These are phyloP conservation scores for Candida orba DNA, from an alignment of 805 yeast genomes.

Conservation along the genomic window DNA sequence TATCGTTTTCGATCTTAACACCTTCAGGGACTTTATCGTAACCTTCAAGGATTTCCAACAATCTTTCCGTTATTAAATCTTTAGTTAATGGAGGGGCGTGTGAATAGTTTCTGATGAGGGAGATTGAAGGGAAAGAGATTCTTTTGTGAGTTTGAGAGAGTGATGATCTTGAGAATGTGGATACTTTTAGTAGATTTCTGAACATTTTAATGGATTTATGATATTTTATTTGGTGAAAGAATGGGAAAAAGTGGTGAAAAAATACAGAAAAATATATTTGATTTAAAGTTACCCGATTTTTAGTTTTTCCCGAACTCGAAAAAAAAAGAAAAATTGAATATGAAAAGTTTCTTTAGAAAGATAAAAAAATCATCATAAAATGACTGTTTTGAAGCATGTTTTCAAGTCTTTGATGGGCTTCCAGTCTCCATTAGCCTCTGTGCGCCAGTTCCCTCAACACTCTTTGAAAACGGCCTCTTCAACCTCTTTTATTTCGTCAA, in stretches of 20 bases:
- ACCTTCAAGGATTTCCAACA: constrained; percentile 57
- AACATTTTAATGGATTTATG: constrained; percentile 3
- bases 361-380: constrained; percentile 1
- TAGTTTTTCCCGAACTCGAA: too few relatives aligned
- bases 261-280: background rate
- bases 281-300: background rate
- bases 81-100: constrained; percentile 54
- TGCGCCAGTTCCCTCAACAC: constrained; percentile 5
- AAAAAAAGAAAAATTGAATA: background rate
- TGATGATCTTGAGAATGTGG: background rate
- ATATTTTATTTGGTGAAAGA: too few relatives aligned
- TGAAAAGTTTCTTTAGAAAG: background rate
- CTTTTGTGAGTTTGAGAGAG: background rate
- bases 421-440: constrained; percentile 9
- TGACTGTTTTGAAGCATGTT: constrained; percentile 17
- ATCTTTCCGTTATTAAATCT: constrained; percentile 56
- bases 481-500: constrained; percentile 6
- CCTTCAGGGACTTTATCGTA: constrained; percentile 46
- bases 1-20: constrained; percentile 27
- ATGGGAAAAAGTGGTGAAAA: background rate
- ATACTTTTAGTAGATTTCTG: constrained; percentile 3
- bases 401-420: constrained; percentile 19
- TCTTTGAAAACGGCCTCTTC: constrained; percentile 10
- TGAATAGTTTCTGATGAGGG: constrained; percentile 38
- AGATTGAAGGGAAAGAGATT: background rate